Conservation (phyloP, 257 asterid genomes). For the Petunia secreta region DNA sequence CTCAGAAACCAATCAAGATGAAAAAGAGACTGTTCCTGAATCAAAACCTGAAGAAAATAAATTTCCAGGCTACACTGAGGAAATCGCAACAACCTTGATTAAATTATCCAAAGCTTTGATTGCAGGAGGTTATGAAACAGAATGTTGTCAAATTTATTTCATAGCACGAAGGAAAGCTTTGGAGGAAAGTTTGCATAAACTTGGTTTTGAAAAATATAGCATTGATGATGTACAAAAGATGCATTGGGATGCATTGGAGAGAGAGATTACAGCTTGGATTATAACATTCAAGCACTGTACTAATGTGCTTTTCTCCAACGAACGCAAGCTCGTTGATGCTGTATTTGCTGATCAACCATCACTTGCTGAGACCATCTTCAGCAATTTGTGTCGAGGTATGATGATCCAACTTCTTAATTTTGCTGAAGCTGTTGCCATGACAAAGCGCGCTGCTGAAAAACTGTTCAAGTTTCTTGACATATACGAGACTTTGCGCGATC, state of each 20-base stretch:
- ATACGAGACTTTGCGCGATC: conserved; percentile 67
- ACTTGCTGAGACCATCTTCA: conserved; percentile 39
- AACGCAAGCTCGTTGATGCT: conserved; percentile 50
- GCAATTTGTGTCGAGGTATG: conserved; percentile 43
- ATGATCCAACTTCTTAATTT: conserved; percentile 63
- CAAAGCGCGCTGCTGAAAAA: conserved; percentile 79
- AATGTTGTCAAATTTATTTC: conserved; percentile 65
- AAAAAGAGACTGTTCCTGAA: conserved; percentile 31
- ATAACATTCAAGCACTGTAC: conserved; percentile 49
- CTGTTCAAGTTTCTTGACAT: conserved; percentile 74
- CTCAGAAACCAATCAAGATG: conserved; percentile 28
- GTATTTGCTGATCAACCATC: conserved; percentile 51
- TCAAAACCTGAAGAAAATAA: conserved; percentile 27
- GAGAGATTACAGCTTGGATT: conserved; percentile 72
- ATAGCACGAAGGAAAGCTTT: conserved; percentile 59
- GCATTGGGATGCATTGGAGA: conserved; percentile 74
- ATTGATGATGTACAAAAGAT: conserved; percentile 79
- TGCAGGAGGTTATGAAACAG: conserved; percentile 63
- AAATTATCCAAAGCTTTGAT: conserved; percentile 54
- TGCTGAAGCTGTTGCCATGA: conserved; percentile 62
- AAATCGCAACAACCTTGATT: conserved; percentile 37
- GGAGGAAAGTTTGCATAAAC: conserved; percentile 56
- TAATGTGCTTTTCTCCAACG: conserved; percentile 42
- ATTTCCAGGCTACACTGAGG: conserved; percentile 57
- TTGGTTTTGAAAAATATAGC: conserved; percentile 71